These are phyloP conservation scores for Coemansia guatemalensis DNA, from an alignment of 192 early-diverging fungal species.

Conservation along the genomic window DNA sequence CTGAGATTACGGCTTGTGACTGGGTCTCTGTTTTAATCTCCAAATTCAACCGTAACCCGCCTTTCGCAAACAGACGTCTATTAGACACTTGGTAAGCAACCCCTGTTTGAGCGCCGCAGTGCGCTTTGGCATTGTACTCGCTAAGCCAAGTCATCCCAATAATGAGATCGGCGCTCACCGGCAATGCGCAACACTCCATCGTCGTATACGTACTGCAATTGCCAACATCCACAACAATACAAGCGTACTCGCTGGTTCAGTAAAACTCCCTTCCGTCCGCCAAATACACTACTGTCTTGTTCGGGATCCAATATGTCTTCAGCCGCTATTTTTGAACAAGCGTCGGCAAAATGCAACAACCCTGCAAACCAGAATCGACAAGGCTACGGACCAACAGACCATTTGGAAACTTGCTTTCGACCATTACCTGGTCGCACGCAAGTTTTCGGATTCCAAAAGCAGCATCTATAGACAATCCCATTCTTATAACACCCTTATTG, in stretches of 20 bases:
- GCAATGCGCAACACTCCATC: not conserved
- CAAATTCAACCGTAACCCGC: not conserved
- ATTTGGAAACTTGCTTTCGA: too few species aligned
- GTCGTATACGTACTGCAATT: not conserved
- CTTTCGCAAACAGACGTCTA: not conserved
- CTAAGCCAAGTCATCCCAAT: constrained; percentile 2
- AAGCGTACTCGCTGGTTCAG: not conserved
- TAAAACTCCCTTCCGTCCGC: not conserved
- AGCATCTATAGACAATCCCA: too few species aligned
- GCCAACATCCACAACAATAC: not conserved
- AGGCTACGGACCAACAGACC: not conserved
- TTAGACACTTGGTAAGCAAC: not conserved
- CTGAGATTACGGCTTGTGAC: not conserved
- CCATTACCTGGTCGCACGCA: too few species aligned
- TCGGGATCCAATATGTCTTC: not conserved
- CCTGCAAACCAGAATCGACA: not conserved
- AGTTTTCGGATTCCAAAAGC: too few species aligned
- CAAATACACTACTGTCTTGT: not conserved
- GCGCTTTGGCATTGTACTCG: not conserved
- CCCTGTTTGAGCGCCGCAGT: not conserved
- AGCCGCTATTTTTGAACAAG: not conserved
- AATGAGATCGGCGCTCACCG: not conserved
- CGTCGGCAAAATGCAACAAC: not conserved
- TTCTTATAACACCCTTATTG: too few species aligned
- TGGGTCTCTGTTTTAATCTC: not conserved